Evolutionary conservation across 495 filamentous ascomycete species (phyloP), one percentile per base, ranked within the genome.

Genomic region (Chaetomidium leptoderma): DNA sequence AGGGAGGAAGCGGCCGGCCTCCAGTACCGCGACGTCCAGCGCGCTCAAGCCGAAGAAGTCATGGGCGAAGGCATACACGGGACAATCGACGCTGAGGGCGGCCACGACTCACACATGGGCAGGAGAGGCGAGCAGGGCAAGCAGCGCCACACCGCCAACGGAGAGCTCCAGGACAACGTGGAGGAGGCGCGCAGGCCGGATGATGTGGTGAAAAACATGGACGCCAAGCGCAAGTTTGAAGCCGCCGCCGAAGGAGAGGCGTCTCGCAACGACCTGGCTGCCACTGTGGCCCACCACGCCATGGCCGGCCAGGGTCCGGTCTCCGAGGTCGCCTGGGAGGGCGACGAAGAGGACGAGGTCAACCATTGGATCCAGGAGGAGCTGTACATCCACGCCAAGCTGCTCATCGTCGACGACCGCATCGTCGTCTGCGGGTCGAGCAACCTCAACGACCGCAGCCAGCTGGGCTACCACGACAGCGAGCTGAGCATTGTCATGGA

Each of bases 361-460:
- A 81, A 87, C 24, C 90, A 93, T 62, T 90, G 95, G 73, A 83
- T 96, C 46, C 92, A 96, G 65, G 92, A 98, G 68, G 91, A 98
- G 75, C 79, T 97, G 1, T 98, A 97, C 62, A 82, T 96, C 36
- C 92, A 98, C 66, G 87, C 83, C 37, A 97, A 97, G 72, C 78
- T 93, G 32, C 79, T 89, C 57, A 95, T 95, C 60, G 89, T 85
- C 14, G 91, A 96, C 65, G 90, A 96, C 66, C 78, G 82, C 36
- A 79, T 87, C 36, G 85, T 84, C 24, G 86, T 96, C 55, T 95
- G 92, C 67, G 92, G 92, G 16, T 88, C 83, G 52, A 86, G 88
- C 39, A 97, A 98, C 70, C 83, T 98, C 70, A 97, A 98, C 64
- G 92, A 97, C 66, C 83, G 93, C 65, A 95, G 89, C 16, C 92